Conservation (phyloP, 169 alveolate species). For the Theileria parva region DNA sequence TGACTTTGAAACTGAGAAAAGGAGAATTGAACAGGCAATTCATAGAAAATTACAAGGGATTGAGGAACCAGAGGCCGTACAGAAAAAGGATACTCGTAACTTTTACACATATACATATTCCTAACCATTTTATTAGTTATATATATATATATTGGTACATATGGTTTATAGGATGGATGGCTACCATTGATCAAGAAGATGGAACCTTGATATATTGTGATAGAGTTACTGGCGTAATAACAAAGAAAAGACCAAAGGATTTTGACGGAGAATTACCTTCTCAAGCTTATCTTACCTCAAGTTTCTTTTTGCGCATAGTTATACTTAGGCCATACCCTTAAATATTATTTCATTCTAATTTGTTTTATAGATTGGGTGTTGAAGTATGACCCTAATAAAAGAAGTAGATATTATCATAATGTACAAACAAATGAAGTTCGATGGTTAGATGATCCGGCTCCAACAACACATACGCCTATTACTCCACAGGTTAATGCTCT, state of each 20-base stretch:
- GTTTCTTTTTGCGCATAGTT: slow-evolving; percentile 17
- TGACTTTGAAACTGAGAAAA: slow-evolving; percentile 49
- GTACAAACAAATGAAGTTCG: slow-evolving; percentile 49
- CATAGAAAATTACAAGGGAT: slow-evolving; percentile 35
- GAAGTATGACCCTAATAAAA: slow-evolving; percentile 56
- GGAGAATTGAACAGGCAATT: slow-evolving; percentile 16
- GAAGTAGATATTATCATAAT: slow-evolving; percentile 52
- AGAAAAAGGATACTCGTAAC: neutral
- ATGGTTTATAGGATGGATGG: slow-evolving; percentile 43
- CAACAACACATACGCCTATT: neutral
- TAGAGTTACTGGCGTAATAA: slow-evolving; percentile 48
- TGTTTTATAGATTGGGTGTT: slow-evolving; percentile 49
- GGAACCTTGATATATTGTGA: slow-evolving; percentile 54
- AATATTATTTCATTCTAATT: no score
- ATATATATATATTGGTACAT: slow-evolving; percentile 3
- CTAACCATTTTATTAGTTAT: neutral
- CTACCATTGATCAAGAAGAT: slow-evolving; percentile 53
- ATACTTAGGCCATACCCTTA: no score
- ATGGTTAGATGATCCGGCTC: slow-evolving; percentile 39
- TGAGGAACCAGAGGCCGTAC: slow-evolving; percentile 10
- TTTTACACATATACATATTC: neutral
- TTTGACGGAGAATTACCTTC: slow-evolving; percentile 54
- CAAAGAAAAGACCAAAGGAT: slow-evolving; percentile 57
- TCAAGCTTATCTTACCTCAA: slow-evolving; percentile 45
- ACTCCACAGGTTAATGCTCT: neutral